Evolutionary conservation across 140 eudicot species (phyloP).

Genomic region (Oenanthe javanica): DNA sequence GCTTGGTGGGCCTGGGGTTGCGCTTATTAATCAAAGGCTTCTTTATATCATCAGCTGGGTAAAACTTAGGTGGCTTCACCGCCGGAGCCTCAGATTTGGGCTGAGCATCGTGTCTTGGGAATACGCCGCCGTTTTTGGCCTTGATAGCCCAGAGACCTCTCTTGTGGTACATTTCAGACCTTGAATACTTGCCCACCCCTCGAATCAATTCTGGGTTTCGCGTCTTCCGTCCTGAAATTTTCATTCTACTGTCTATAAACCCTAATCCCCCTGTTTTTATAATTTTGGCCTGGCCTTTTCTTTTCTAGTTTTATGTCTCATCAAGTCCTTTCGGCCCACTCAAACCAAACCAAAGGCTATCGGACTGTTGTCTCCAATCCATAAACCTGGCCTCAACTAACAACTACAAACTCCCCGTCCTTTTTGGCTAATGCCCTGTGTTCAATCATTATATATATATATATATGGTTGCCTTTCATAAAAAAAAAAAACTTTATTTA

Average conservation of each 20-base stretch:
- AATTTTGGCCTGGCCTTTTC: background rate
- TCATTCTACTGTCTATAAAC: background rate
- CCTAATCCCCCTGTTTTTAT: background rate
- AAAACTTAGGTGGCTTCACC: constrained; percentile 45
- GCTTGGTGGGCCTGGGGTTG: constrained; percentile 53
- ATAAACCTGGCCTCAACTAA: too few relatives aligned
- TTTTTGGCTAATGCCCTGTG: too few relatives aligned
- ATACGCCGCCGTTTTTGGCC: constrained; percentile 67
- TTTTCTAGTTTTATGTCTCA: background rate
- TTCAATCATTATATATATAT: too few relatives aligned
- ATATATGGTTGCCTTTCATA: too few relatives aligned
- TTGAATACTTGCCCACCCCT: constrained; percentile 45
- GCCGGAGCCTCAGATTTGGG: constrained; percentile 25
- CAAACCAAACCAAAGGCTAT: too few relatives aligned
- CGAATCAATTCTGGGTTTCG: constrained; percentile 63
- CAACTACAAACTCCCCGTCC: too few relatives aligned
- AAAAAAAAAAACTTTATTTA: too few relatives aligned
- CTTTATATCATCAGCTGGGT: constrained; percentile 67
- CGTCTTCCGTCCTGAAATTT: background rate
- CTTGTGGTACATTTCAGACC: constrained; percentile 69
- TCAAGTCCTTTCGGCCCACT: background rate
- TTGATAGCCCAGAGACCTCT: constrained; percentile 81
- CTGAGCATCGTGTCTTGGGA: constrained; percentile 46
- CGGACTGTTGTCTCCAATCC: too few relatives aligned
- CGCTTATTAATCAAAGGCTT: constrained; percentile 50